phyloP scores from a whole-genome alignment of 1,284 basidiomycete species.

The Takashimella tepidaria region DNA sequence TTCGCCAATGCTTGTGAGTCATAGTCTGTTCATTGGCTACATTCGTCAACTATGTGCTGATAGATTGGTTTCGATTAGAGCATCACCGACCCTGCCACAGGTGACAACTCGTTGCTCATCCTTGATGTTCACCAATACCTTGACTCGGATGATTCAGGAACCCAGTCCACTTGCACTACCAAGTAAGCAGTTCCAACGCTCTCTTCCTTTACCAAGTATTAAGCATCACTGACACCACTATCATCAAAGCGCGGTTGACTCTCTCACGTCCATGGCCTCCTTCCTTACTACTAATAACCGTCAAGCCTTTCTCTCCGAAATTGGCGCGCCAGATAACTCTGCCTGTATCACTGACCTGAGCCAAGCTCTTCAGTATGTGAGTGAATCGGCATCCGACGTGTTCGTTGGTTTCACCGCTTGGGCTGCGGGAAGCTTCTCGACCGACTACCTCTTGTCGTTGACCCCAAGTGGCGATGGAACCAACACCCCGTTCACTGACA shows the following conservation, averaged over 20 bases:
- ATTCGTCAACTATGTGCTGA: slow-evolving; percentile 1
- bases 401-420: slow-evolving; percentile 55
- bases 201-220: not conserved
- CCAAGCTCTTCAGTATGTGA: slow-evolving; percentile 53
- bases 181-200: slow-evolving; percentile 39
- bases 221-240: too few species aligned
- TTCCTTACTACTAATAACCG: slow-evolving; percentile 55
- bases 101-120: slow-evolving; percentile 51
- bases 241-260: slow-evolving; percentile 54
- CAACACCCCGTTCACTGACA: too few species aligned
- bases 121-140: slow-evolving; percentile 63
- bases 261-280: slow-evolving; percentile 50
- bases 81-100: slow-evolving; percentile 57
- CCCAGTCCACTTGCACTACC: slow-evolving; percentile 51
- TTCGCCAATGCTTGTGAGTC: slow-evolving; percentile 45
- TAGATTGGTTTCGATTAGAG: slow-evolving; percentile 15
- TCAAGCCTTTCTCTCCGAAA: slow-evolving; percentile 58
- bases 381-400: slow-evolving; percentile 48
- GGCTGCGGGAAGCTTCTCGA: slow-evolving; percentile 42
- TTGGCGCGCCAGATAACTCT: slow-evolving; percentile 54
- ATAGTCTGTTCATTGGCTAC: too few species aligned
- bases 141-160: slow-evolving; percentile 58
- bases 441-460: slow-evolving; percentile 29
- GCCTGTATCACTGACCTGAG: slow-evolving; percentile 37
- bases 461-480: slow-evolving; percentile 25